A percentile compares a stretch with the other conserved stretches of the same genome.
Evolutionary conservation across 179 eudicot genomes (phyloP).

Genomic region (Drosera spatulata): DNA sequence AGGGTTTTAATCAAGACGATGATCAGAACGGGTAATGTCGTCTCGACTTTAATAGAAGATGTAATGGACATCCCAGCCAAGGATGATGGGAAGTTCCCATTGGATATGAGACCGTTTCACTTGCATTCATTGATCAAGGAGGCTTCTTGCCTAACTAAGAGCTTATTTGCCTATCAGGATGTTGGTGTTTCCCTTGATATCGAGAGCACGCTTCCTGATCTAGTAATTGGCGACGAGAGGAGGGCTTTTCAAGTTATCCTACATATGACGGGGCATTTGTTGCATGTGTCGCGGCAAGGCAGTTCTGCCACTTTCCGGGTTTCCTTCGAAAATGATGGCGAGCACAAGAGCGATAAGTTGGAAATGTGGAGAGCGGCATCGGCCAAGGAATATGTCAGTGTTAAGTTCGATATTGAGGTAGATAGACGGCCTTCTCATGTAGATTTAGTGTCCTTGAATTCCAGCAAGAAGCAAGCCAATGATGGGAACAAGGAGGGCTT

Average conservation of each 20-base stretch:
- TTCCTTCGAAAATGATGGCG: conserved; percentile 35
- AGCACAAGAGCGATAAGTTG: conserved; percentile 51
- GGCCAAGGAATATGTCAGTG: conserved; percentile 45
- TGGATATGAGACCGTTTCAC: conserved; percentile 44
- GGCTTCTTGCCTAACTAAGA: conserved; percentile 74
- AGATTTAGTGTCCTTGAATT: conserved; percentile 49
- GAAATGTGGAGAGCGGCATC: conserved; percentile 53
- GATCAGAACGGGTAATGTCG: conserved; percentile 63
- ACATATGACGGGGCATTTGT: conserved; percentile 83
- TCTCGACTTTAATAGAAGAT: conserved; percentile 61
- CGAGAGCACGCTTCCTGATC: conserved; percentile 54
- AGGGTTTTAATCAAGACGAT: conserved; percentile 50
- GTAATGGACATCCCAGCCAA: conserved; percentile 69
- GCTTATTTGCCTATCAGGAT: conserved; percentile 48
- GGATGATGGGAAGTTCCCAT: conserved; percentile 48
- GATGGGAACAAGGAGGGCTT: conserved; percentile 47
- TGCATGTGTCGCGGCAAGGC: conserved; percentile 54
- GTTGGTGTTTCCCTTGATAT: conserved; percentile 43
- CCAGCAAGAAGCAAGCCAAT: conserved; percentile 18
- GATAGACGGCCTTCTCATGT: conserved; percentile 24
- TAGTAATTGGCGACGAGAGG: conserved; percentile 69
- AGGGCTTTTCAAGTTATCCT: conserved; percentile 84
- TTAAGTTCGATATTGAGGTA: conserved; percentile 64
- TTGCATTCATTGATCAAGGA: conserved; percentile 51
- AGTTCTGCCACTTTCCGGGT: conserved; percentile 32